Conservation (phyloP, 352 stramenopile genomes). For the Phytopythium ostracodes region DNA sequence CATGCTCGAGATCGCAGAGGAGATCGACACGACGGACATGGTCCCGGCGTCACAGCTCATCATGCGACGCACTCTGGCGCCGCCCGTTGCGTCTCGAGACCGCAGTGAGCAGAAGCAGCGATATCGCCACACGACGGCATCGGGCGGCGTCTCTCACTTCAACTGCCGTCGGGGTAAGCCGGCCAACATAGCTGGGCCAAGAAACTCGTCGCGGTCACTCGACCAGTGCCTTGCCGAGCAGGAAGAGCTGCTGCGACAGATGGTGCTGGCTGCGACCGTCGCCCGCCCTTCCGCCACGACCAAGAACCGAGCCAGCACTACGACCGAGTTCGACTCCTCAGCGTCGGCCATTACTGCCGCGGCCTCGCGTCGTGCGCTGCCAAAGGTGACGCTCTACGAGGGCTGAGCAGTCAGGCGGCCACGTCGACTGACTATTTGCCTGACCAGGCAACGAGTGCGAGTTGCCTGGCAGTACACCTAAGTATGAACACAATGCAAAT, state of each 20-base stretch:
- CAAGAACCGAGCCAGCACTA: neutral
- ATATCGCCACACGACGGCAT: conserved; percentile 11
- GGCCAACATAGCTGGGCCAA: no score
- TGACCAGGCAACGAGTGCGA: neutral
- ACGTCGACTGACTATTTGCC: neutral
- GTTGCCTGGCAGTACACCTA: neutral
- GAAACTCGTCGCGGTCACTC: conserved; percentile 24
- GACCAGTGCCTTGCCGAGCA: conserved; percentile 39
- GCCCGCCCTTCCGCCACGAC: conserved; percentile 5
- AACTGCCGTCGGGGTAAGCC: conserved; percentile 5
- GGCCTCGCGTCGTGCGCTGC: neutral
- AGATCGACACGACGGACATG: conserved; percentile 54
- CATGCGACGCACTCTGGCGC: conserved; percentile 2
- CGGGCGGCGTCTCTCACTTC: conserved; percentile 16
- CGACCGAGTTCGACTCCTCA: neutral
- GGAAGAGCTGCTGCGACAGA: conserved; percentile 33
- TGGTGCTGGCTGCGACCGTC: conserved; percentile 19
- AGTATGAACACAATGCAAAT: neutral
- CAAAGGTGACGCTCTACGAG: conserved; percentile 7
- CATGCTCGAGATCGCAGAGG: conserved; percentile 31
- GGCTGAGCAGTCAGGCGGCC: neutral
- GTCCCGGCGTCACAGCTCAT: conserved; percentile 21
- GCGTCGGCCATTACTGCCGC: neutral
- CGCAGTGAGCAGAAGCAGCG: conserved; percentile 16
- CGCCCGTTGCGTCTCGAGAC: conserved; percentile 8